Conservation (phyloP, 2,329 filamentous ascomycete genomes). For the Arthrobotrys entomopaga region DNA sequence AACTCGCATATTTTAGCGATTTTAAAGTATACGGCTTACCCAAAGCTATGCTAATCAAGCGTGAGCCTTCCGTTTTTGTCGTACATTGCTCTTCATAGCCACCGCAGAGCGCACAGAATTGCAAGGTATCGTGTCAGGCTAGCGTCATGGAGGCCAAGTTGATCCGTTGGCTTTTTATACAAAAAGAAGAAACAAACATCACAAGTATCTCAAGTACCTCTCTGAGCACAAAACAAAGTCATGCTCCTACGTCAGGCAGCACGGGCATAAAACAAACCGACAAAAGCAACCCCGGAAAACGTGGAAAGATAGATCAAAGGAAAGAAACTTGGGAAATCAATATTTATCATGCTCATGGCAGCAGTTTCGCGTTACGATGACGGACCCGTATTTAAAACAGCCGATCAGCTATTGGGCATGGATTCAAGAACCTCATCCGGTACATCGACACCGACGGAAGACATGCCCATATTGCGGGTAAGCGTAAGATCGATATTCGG, state of each 20-base stretch:
- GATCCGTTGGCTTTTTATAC: too few relatives aligned
- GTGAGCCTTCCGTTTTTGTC: neutral
- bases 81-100: neutral
- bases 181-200: too few relatives aligned
- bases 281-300: neutral
- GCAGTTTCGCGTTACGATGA: neutral
- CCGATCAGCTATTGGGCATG: neutral
- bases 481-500: conserved; percentile 23
- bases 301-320: neutral
- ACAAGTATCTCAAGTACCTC: too few relatives aligned
- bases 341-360: neutral
- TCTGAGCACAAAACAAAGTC: too few relatives aligned
- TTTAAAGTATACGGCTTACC: too few relatives aligned
- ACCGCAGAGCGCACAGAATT: neutral
- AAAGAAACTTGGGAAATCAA: neutral
- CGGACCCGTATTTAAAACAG: neutral
- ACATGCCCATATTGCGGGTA: conserved; percentile 12
- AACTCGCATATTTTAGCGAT: too few relatives aligned
- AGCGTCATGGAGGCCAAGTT: neutral
- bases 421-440: neutral
- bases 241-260: too few relatives aligned
- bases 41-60: neutral
- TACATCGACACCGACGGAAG: neutral
- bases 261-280: neutral
- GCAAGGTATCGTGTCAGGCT: conserved; percentile 1